These are phyloP conservation scores for Chlamydomonas schloesseri DNA, from an alignment of 139 green algal species.

Conservation along the genomic window DNA sequence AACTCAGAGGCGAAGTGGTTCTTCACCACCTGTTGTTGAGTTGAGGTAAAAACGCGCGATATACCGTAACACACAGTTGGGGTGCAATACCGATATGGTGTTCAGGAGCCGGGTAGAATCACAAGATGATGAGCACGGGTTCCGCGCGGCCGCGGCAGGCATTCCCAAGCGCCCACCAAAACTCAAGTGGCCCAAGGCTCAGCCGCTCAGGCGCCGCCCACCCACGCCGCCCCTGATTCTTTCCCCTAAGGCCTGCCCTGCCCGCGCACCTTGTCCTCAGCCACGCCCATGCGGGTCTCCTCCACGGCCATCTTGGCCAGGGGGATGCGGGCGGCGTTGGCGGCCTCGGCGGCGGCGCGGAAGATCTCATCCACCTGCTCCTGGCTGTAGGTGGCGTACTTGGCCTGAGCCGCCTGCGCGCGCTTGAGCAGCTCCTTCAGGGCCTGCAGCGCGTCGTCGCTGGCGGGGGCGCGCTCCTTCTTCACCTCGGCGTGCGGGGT, in stretches of 20 bases:
- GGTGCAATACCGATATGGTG: too few species aligned
- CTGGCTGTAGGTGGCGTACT: conserved; percentile 64
- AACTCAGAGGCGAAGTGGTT: conserved; percentile 84
- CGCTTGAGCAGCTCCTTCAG: conserved; percentile 50
- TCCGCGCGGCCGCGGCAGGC: too few species aligned
- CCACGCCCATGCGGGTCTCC: conserved; percentile 73
- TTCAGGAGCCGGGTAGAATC: too few species aligned
- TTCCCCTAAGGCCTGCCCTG: too few species aligned
- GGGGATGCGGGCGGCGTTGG: conserved; percentile 66
- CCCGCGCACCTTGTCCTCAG: conserved; percentile 67
- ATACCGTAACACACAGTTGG: too few species aligned
- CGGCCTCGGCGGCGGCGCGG: conserved; percentile 58
- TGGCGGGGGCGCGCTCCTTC: conserved; percentile 47
- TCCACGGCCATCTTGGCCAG: conserved; percentile 77
- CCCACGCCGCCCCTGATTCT: too few species aligned
- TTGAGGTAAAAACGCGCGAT: neutral
- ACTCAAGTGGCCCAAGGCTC: too few species aligned
- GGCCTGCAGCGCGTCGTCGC: conserved; percentile 20
- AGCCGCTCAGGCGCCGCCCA: too few species aligned
- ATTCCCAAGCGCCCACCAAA: too few species aligned
- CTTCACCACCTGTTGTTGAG: conserved; percentile 67
- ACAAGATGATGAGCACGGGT: too few species aligned
- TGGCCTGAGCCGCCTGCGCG: conserved; percentile 49
- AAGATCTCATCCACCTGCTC: conserved; percentile 49
- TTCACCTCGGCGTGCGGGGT: neutral